phyloP scores from a whole-genome alignment of 768 basidiomycete species.

The Lactifluus rugatus region DNA sequence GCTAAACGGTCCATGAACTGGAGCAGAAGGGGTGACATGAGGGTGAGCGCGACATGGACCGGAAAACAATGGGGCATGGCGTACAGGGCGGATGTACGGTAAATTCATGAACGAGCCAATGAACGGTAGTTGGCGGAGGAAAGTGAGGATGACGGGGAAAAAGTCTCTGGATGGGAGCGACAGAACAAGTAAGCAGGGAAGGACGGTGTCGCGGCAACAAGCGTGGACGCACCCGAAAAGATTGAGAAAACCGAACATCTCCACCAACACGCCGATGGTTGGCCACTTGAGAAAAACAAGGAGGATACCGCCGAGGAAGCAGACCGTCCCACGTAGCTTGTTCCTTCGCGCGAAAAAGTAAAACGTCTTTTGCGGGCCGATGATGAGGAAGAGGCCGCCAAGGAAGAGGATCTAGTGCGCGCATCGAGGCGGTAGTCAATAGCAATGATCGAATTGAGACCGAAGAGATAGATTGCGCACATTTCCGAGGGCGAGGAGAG shows the following conservation, averaged over 20 bases:
- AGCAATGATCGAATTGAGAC: neutral
- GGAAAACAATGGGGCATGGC: slow-evolving; percentile 20
- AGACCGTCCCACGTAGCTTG: slow-evolving; percentile 82
- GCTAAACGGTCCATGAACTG: slow-evolving; percentile 30
- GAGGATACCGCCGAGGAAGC: slow-evolving; percentile 82
- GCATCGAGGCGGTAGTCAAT: neutral
- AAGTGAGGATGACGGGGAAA: slow-evolving; percentile 98
- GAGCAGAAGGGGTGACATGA: neutral
- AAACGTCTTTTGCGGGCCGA: slow-evolving; percentile 94
- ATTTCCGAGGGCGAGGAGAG: slow-evolving; percentile 93
- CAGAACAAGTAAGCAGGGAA: slow-evolving; percentile 20
- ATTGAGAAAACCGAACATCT: slow-evolving; percentile 78
- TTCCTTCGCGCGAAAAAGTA: slow-evolving; percentile 96
- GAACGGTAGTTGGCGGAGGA: slow-evolving; percentile 88
- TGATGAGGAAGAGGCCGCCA: slow-evolving; percentile 89
- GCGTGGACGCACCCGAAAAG: neutral
- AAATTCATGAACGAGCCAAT: slow-evolving; percentile 79
- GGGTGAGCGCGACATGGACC: neutral
- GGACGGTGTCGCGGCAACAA: neutral
- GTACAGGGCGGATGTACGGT: slow-evolving; percentile 79
- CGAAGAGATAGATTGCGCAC: slow-evolving; percentile 36
- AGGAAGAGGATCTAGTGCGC: slow-evolving; percentile 78
- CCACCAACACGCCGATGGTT: slow-evolving; percentile 85
- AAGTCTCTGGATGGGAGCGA: slow-evolving; percentile 61
- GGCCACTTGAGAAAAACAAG: slow-evolving; percentile 96